Evolutionary conservation across 2,329 filamentous ascomycete genomes (phyloP).

Genomic region (Magnaporthales sp.): DNA sequence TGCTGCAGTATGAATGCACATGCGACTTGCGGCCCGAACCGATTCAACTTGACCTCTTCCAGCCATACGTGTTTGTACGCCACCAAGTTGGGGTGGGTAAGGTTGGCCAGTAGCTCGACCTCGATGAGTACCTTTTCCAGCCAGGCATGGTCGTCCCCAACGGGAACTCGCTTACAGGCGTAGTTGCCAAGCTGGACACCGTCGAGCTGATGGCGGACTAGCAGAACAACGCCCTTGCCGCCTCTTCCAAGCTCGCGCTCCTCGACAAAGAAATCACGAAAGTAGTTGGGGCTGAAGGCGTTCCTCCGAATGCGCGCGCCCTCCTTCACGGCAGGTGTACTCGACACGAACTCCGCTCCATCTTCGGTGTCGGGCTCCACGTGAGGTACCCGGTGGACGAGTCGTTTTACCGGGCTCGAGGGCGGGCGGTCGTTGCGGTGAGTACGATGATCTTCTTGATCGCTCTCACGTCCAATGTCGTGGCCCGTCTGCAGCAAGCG

Average conservation of each 20-base stretch:
- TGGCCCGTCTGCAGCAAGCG: slow-evolving; percentile 67
- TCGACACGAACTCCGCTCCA: slow-evolving; percentile 43
- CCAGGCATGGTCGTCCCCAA: slow-evolving; percentile 91
- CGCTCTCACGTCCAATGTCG: slow-evolving; percentile 25
- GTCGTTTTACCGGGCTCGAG: slow-evolving; percentile 44
- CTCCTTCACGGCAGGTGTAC: slow-evolving; percentile 33
- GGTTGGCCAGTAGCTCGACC: slow-evolving; percentile 82
- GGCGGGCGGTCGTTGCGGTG: slow-evolving; percentile 33
- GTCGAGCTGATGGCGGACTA: slow-evolving; percentile 91
- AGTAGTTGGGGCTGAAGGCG: slow-evolving; percentile 89
- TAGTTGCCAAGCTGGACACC: slow-evolving; percentile 61
- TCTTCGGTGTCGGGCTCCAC: slow-evolving; percentile 20
- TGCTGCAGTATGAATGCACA: slow-evolving; percentile 97
- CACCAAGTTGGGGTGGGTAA: slow-evolving; percentile 91
- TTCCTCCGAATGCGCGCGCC: slow-evolving; percentile 70
- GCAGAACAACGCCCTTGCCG: slow-evolving; percentile 86
- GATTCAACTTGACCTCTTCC: slow-evolving; percentile 75
- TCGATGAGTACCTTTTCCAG: slow-evolving; percentile 88
- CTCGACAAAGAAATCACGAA: slow-evolving; percentile 86
- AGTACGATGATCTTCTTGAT: slow-evolving; percentile 43
- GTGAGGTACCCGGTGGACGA: slow-evolving; percentile 34
- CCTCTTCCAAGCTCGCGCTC: slow-evolving; percentile 80
- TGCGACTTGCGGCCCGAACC: slow-evolving; percentile 83
- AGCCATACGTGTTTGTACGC: slow-evolving; percentile 97
- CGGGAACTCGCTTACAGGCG: slow-evolving; percentile 95